These are phyloP conservation scores for Piloderma croceum DNA, from an alignment of 768 basidiomycete genomes.

Conservation along the genomic window DNA sequence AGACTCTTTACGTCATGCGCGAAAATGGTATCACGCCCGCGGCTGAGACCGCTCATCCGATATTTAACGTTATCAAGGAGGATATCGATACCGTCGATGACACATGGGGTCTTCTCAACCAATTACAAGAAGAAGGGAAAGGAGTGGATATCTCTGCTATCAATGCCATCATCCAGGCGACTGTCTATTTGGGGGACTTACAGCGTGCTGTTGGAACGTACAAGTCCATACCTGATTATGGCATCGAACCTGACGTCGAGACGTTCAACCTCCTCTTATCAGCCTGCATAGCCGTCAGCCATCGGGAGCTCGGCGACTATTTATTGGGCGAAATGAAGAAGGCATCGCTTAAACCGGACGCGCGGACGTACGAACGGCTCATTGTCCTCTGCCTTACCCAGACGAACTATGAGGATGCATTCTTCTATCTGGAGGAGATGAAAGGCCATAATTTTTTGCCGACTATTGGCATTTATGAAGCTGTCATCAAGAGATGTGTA, in stretches of 20 bases:
- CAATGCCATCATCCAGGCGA: slow-evolving; percentile 63
- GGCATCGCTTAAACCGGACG: slow-evolving; percentile 48
- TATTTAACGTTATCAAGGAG: slow-evolving; percentile 43
- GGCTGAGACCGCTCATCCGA: slow-evolving; percentile 46
- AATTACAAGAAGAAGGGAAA: slow-evolving; percentile 48
- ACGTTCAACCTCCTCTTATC: slow-evolving; percentile 68
- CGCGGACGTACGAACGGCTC: slow-evolving; percentile 59
- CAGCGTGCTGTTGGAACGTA: slow-evolving; percentile 77
- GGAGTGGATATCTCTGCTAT: slow-evolving; percentile 53
- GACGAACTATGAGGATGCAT: slow-evolving; percentile 75
- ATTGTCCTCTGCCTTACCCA: slow-evolving; percentile 68
- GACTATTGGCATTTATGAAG: slow-evolving; percentile 47
- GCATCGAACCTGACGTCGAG: slow-evolving; percentile 49
- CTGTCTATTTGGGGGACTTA: slow-evolving; percentile 55
- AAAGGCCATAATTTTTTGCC: slow-evolving; percentile 60
- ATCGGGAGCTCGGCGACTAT: slow-evolving; percentile 63
- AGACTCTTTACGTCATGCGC: slow-evolving; percentile 56
- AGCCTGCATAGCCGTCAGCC: slow-evolving; percentile 53
- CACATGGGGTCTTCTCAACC: slow-evolving; percentile 59
- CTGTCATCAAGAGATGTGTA: slow-evolving; percentile 55
- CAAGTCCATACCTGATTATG: slow-evolving; percentile 52
- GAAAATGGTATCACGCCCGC: slow-evolving; percentile 44
- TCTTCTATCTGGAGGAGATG: slow-evolving; percentile 87
- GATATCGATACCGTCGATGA: slow-evolving; percentile 53
- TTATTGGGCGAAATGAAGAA: slow-evolving; percentile 64